Base-by-base conservation (phyloP, 768 basidiomycete genomes). In the Trametes gibbosa region DNA sequence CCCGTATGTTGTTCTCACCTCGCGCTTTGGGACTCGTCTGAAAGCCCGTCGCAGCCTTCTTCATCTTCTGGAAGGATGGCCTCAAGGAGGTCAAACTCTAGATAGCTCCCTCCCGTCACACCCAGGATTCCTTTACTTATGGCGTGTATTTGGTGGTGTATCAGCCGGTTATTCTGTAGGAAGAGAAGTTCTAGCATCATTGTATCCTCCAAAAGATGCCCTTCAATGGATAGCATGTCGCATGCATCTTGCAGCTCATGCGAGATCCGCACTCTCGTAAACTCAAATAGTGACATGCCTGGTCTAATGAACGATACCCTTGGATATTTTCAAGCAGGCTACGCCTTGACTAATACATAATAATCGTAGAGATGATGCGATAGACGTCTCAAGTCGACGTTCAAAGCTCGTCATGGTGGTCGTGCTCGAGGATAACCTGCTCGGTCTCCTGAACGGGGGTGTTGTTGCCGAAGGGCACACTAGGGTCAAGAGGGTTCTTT, bases 31-130 rank as follows among this genome's bases (percentile, higher is more conserved):
- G 17, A 24, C n/a, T 34, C 27, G 39, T 40, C 43, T 63, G 6
- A 50, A 61, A 61, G 56, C 29, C 49, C 41, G 19, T 59, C 50
- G 48, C 65, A 89, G 92, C 93, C 50, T 95, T 90, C 73, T 84
- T 96, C 74, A 95, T 88, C 32, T 91, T 95, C 81, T 98, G 95
- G 95, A 96, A 90, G 77, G 84, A 98, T 75, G 96, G 97, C 39
- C 74, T 95, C 65, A 92, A 95, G 77, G 81, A 85, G 73, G 70
- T 82, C 59, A 94, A 94, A 74, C 79, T 86, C 63, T 93, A 68
- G 70, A 50, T 51, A 34, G 35, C 27, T 34, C 43, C 39, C 12
- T 40, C 34, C 50, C 43, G 16, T 42, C 39, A 27, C 50, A 52
- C 50, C 40, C 40, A 47, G 49, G 53, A 51, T 60, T 19, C 45